phyloP scores from a whole-genome alignment of 148 eudicot genomes.

The Fagopyrum tataricum region DNA sequence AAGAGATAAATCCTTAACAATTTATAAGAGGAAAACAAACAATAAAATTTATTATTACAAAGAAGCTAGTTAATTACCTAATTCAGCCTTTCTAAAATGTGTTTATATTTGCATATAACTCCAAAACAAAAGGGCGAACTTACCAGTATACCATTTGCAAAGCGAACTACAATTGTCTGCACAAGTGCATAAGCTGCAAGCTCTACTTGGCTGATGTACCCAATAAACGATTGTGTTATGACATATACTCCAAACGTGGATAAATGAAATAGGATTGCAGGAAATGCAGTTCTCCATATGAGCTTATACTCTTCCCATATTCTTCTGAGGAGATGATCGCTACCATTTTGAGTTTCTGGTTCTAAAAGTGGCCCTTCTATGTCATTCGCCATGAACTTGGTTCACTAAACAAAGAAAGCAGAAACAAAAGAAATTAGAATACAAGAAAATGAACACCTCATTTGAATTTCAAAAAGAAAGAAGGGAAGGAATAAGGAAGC shows the following conservation, averaged over 20 bases:
- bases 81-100: too few species aligned
- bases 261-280: conserved; percentile 1
- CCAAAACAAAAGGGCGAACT: not conserved
- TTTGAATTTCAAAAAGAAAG: too few species aligned
- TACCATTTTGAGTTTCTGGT: not conserved
- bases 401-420: not conserved
- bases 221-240: conserved; percentile 10
- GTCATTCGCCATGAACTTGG: not conserved
- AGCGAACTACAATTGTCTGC: not conserved
- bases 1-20: too few species aligned
- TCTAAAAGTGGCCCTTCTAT: not conserved
- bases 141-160: conserved; percentile 9
- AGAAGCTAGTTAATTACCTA: too few species aligned
- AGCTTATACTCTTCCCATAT: not conserved
- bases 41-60: too few species aligned
- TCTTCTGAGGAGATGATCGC: not conserved
- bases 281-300: not conserved
- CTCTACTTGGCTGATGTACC: conserved; percentile 1
- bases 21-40: too few species aligned
- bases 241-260: not conserved
- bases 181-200: conserved; percentile 13
- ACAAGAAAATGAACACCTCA: too few species aligned
- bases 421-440: not conserved
- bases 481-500: too few species aligned
- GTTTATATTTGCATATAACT: too few species aligned